Base-by-base conservation (phyloP, 176 grass and related monocot species). In the Miscanthus lutarioriparius region DNA sequence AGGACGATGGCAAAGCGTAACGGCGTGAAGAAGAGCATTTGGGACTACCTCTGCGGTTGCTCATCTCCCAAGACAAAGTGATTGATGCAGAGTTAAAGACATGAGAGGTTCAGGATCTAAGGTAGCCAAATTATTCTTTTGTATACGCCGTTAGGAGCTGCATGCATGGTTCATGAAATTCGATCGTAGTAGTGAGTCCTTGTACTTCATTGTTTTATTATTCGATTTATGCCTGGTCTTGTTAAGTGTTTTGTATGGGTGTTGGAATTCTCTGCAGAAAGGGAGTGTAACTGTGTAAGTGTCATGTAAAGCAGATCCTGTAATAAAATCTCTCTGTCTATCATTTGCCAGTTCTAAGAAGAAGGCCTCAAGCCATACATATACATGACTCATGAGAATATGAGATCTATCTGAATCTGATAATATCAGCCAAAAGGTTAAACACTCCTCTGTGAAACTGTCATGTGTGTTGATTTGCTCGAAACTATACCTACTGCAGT, bases 11-110 rank as follows among this genome's bases (percentile, higher is more conserved):
- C 51, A 5, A 79, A 56, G 15, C 87, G 69, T 27, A 85, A 81
- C 40, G 30, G 48, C 1, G 77, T 89, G 47, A 89, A 85, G 71
- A 89, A 33, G 87, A 89, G 82, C 77, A 89, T 89, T 23, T 89
- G 87, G 87, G 7, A 81, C 23, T 0, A 64, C 32, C 70, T 89
- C 19, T 89, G 78, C 33, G 87, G 82, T 14, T 89, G 87, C 10
- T 61, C 47, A 11, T 59, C 68, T 7, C 82, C 82, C 44, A 2
- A 16, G 69, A 84, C 82, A 0, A 69, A 39, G 2, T 1, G 64
- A 80, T 43, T 75, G 32, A 78, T 79, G 28, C 7, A 30, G 51
- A 41, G 11, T 7, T 4, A 8, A 59, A 47, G 0, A 36, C 27
- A 76, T 32, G 17, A 13, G 61, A 27, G 40, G 17, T n/a, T 65